Base-by-base conservation (phyloP, 148 eudicot species). In the Heliamphora exappendiculata region DNA sequence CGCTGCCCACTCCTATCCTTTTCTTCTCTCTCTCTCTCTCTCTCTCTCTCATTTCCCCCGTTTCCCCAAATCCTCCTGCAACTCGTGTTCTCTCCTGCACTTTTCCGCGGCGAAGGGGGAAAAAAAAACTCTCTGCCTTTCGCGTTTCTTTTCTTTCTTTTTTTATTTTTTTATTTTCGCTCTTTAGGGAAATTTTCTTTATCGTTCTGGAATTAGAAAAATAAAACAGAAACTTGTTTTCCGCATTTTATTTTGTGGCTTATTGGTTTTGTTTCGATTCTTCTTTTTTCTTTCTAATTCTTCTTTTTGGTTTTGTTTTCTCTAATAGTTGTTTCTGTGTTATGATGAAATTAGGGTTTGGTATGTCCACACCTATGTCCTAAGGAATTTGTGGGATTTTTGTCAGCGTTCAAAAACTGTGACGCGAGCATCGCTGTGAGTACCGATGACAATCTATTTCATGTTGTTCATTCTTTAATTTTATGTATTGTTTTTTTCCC, bases 271-370 rank as follows among this genome's bases (percentile, higher is more conserved):
- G 67, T 34, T 42, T 26, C 57, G 39, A 17, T 74, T 74, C 16
- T 19, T 53, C 20, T 19, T 72, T 24, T 7, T 42, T 72, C 34
- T 22, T n/a, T 8, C 0, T 17, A 1, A 4, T 12, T 26, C 29
- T 22, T 4, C 20, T 53, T 53, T 74, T 14, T 26, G n/a, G 33
- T 14, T n/a, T 51, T 71, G 60, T 67, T 53, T 54, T 54, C 26
- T 74, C 79, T 69, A 77, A 66, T 78, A 57, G 51, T 70, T 75
- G 78, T 70, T 78, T 82, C 75, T 78, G 72, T 82, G 85, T 82
- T 78, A 76, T 78, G 75, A 75, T 82, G 76, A 58, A 75, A 82
- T 58, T 75, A 82, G 85, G 85, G 85, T 78, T 82, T 75, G 59
- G 59, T 72, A 22, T 54, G 58, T 41, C 39, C 69, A 72, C 55